These are phyloP conservation scores for Strobilomyces echinocephalus DNA, from an alignment of 768 basidiomycete species.

Conservation along the genomic window DNA sequence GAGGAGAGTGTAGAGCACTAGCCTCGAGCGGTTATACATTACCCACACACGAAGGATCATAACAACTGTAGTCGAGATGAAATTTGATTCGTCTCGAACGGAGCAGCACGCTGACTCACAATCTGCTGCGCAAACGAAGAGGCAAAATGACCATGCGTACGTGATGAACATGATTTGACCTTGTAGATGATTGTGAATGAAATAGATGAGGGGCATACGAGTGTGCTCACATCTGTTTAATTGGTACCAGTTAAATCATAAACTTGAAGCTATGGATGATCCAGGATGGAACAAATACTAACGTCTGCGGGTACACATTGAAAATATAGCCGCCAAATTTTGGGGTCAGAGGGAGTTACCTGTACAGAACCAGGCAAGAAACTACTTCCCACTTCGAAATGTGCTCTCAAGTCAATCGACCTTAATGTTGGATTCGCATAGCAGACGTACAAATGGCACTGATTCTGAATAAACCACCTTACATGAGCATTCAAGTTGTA, in stretches of 20 bases:
- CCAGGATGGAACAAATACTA: background rate
- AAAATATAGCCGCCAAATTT: background rate
- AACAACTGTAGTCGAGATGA: no score
- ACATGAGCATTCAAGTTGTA: background rate
- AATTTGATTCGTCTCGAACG: no score
- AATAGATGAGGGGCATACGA: background rate
- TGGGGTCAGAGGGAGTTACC: background rate
- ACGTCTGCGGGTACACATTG: background rate
- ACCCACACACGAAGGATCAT: no score
- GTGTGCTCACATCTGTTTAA: background rate
- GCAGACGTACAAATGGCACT: background rate
- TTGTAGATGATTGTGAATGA: background rate
- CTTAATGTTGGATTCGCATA: background rate
- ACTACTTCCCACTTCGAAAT: background rate
- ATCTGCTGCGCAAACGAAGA: no score
- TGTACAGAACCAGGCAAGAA: constrained; percentile 1
- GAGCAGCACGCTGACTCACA: no score
- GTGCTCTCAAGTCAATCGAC: background rate
- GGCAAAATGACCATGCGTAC: no score
- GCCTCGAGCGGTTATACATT: no score
- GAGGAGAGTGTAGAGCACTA: no score
- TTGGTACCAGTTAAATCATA: background rate
- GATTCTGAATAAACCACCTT: background rate
- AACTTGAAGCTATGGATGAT: no score
- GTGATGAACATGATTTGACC: no score